Conservation (phyloP, 1,284 basidiomycete species). For the Ganoderma sinense region DNA sequence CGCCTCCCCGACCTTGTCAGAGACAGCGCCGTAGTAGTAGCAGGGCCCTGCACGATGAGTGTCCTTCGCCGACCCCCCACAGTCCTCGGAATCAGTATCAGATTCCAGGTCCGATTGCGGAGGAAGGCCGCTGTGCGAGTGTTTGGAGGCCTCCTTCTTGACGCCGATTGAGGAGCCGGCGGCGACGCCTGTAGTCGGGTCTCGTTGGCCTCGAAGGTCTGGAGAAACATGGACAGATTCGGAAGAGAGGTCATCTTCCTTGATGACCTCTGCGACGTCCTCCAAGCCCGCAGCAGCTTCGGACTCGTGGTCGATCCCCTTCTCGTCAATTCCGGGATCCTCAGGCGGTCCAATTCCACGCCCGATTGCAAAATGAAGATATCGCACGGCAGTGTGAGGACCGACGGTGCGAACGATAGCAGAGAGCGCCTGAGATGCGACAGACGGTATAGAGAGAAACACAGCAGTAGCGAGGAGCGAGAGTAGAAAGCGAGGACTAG, state of each 20-base stretch:
- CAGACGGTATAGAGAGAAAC: slow-evolving; percentile 84
- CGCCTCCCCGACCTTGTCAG: slow-evolving; percentile 92
- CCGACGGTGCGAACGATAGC: slow-evolving; percentile 81
- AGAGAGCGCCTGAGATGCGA: slow-evolving; percentile 79
- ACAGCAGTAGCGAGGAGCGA: slow-evolving; percentile 88
- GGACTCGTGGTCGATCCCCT: slow-evolving; percentile 52
- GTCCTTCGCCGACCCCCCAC: slow-evolving; percentile 22
- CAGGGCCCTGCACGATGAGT: slow-evolving; percentile 31
- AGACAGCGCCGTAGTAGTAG: slow-evolving; percentile 83
- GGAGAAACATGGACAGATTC: slow-evolving; percentile 9
- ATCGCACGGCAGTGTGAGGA: slow-evolving; percentile 79
- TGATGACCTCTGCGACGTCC: slow-evolving; percentile 63
- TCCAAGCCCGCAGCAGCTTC: slow-evolving; percentile 77
- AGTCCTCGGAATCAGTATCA: slow-evolving; percentile 5
- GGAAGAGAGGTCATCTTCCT: slow-evolving; percentile 31
- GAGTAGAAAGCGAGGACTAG: slow-evolving; percentile 83
- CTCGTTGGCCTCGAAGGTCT: not conserved
- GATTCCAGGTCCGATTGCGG: slow-evolving; percentile 22
- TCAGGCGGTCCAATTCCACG: slow-evolving; percentile 64
- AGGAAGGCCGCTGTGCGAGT: slow-evolving; percentile 32
- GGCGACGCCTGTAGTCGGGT: not conserved
- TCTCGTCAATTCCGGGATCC: slow-evolving; percentile 39
- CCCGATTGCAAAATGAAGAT: slow-evolving; percentile 88
- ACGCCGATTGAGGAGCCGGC: slow-evolving; percentile 10
- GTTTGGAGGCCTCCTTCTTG: slow-evolving; percentile 43